These are phyloP conservation scores for Rhodotorula glutinis DNA, from an alignment of 1,284 basidiomycete genomes.

Conservation along the genomic window DNA sequence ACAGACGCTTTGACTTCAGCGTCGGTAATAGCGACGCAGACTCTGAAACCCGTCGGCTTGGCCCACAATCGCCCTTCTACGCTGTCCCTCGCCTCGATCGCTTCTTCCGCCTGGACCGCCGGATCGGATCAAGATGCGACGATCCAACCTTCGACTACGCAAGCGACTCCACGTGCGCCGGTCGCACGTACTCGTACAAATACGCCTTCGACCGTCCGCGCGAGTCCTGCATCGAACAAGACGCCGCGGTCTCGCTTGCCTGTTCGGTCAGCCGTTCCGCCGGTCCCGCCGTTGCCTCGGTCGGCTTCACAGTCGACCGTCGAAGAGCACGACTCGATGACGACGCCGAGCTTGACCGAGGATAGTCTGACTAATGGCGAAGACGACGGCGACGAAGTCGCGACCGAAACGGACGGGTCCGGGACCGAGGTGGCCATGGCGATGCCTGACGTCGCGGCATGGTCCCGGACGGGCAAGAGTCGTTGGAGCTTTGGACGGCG, in stretches of 20 bases:
- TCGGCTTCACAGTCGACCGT: background rate
- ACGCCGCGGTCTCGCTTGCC: slow-evolving; percentile 3
- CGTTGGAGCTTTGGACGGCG: background rate
- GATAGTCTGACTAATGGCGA: slow-evolving; percentile 12
- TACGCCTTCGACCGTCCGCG: background rate
- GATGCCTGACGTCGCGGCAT: background rate
- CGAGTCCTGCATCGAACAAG: background rate
- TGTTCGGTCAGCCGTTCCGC: background rate
- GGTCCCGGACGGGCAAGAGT: slow-evolving; percentile 2
- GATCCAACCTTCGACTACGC: background rate
- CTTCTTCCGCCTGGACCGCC: background rate
- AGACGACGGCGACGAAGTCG: background rate
- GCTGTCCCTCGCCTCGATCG: background rate
- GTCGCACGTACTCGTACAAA: background rate
- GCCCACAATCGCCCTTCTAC: background rate
- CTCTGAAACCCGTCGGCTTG: background rate
- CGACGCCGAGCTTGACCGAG: slow-evolving; percentile 13
- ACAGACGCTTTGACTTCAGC: background rate
- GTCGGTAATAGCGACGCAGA: background rate
- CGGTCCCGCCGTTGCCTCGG: background rate
- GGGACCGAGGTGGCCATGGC: slow-evolving; percentile 3
- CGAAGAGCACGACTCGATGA: slow-evolving; percentile 1
- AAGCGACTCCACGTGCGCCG: background rate
- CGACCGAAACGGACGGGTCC: background rate
- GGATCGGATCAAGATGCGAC: background rate